Base-by-base conservation (phyloP, 805 yeast species). In the Suhomyces prunicola region DNA sequence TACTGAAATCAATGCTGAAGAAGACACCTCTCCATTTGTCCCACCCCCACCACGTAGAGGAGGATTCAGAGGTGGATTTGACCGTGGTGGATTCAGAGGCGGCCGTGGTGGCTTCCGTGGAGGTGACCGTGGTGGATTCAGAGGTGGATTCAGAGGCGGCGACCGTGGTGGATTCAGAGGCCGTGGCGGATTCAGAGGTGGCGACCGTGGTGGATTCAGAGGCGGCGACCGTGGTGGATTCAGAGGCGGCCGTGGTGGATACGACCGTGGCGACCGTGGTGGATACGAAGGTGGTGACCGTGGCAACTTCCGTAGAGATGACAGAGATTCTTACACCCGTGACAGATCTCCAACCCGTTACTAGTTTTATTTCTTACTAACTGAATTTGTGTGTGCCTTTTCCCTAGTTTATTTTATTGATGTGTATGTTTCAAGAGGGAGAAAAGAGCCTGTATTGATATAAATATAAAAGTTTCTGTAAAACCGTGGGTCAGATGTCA, bases 281-380 rank as follows among this genome's bases (percentile, higher is more conserved):
- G 63, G 69, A 54, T 75, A 76, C 54, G 73, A 73, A 68, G 59
- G 57, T 35, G 35, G 39, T 13, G 71, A 69, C 64, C 51, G 65
- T 60, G 52, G 61, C 62, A 57, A 79, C 36, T 72, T 72, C 73
- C 76, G 82, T 65, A 76, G 84, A 54, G 75, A 80, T 61, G 84
- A 79, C 60, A 69, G 77, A 66, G 78, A 73, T 60, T 70, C 76
- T 24, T 74, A 72, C 66, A 66, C 60, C 51, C 71, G 79, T 63
- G 79, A 75, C 68, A 85, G 90, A 81, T 85, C 91, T 55, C 90
- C 91, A 72, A 80, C 87, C 58, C 84, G 90, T 76, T 85, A 83
- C 70, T 83, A 73, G 73, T 56, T 12, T 26, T 45, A 23, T 42
- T 48, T 31, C 45, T 39, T 39, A 39, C 46, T 42, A 42, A 42